Evolutionary conservation across 805 yeast genomes (phyloP).

Genomic region (Starmera pachycereana): DNA sequence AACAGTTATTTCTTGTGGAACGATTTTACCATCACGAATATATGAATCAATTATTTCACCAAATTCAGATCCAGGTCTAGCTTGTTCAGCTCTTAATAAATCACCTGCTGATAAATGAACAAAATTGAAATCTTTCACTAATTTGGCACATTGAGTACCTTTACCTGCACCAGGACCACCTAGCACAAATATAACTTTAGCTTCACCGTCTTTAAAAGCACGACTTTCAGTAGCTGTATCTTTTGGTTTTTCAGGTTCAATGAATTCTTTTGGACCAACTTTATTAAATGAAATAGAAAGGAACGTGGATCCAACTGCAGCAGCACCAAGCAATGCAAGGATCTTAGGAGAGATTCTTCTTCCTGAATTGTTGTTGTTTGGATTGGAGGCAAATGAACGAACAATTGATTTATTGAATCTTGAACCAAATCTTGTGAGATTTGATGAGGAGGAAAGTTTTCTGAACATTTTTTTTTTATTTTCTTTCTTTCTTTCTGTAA

Average conservation of each 20-base stretch:
- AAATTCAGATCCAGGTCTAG: constrained; percentile 67
- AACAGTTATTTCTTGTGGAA: constrained; percentile 86
- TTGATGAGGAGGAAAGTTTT: no score
- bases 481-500: no score
- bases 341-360: no score
- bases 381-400: not conserved
- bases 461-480: no score
- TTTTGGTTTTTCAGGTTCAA: constrained; percentile 27
- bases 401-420: no score
- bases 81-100: constrained; percentile 84
- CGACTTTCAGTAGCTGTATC: constrained; percentile 5
- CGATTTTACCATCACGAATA: constrained; percentile 83
- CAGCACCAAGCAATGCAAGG: constrained; percentile 20
- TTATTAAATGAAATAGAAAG: constrained; percentile 32
- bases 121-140: constrained; percentile 73
- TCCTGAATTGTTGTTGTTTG: not conserved
- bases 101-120: constrained; percentile 96
- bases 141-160: constrained; percentile 88
- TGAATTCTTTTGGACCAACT: constrained; percentile 31
- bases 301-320: constrained; percentile 40
- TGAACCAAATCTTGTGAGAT: no score
- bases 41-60: constrained; percentile 79
- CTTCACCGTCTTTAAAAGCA: constrained; percentile 54
- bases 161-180: constrained; percentile 99
- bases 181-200: constrained; percentile 77